These are phyloP conservation scores for Pleurozium schreberi DNA, from an alignment of 225 moss, liverwort and hornwort species.

Conservation along the genomic window DNA sequence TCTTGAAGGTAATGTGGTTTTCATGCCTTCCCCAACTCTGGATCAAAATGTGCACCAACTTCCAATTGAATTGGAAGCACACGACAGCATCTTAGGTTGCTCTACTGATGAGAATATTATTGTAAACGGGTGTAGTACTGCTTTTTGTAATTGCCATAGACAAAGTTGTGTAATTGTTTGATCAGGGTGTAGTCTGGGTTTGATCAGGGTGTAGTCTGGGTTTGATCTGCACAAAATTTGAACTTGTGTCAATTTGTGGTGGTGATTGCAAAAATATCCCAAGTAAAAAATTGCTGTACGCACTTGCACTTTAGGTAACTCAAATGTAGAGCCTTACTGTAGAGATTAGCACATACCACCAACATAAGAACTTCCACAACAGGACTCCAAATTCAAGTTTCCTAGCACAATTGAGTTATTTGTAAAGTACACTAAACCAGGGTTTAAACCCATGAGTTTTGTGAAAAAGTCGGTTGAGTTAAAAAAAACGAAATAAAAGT, in stretches of 20 bases:
- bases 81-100: background rate
- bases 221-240: background rate
- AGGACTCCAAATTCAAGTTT: background rate
- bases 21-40: background rate
- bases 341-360: background rate
- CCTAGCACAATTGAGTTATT: background rate
- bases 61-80: background rate
- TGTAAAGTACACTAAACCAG: too few relatives aligned
- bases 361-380: background rate
- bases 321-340: background rate
- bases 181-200: background rate
- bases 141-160: background rate
- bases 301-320: background rate
- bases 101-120: background rate
- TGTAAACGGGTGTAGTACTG: background rate
- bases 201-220: background rate
- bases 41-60: background rate
- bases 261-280: background rate
- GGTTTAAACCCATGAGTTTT: too few relatives aligned
- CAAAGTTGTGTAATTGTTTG: background rate
- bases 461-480: too few relatives aligned
- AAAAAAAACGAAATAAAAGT: too few relatives aligned
- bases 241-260: background rate
- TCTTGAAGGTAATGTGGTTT: background rate
- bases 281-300: background rate